A percentile compares a stretch with the other conserved stretches of the same genome.
phyloP scores from a whole-genome alignment of 1,284 basidiomycete genomes.

The Cryptococcus sp. region DNA sequence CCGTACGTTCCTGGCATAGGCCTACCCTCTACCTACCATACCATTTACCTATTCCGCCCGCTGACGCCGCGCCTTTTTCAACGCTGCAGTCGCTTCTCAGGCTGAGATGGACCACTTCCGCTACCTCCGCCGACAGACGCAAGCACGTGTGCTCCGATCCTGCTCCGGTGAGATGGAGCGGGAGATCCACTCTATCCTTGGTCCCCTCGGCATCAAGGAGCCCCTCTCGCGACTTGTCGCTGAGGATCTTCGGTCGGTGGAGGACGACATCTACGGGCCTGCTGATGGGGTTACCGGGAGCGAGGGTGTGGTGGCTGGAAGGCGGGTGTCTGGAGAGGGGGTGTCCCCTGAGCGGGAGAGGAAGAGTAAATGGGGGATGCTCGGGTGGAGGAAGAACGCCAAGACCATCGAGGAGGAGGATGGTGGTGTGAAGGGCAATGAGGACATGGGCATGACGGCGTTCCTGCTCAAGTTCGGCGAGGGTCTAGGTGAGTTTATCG shows the following conservation, averaged over 20 bases:
- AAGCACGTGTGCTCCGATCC: conserved; percentile 76
- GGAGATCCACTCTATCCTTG: conserved; percentile 83
- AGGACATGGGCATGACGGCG: conserved; percentile 79
- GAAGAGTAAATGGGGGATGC: conserved; percentile 21
- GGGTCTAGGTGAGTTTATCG: conserved; percentile 70
- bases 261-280: conserved; percentile 50
- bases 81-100: conserved; percentile 70
- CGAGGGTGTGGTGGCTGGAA: conserved; percentile 49
- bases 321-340: conserved; percentile 50
- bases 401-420: conserved; percentile 20
- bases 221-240: conserved; percentile 75
- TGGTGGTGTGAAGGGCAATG: conserved; percentile 59
- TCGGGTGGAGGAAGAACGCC: conserved; percentile 16
- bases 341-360: conserved; percentile 6
- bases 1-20: conserved; percentile 46
- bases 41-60: background rate
- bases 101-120: conserved; percentile 93
- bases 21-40: background rate
- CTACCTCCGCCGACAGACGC: conserved; percentile 69
- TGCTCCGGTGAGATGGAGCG: conserved; percentile 94
- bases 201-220: conserved; percentile 83
- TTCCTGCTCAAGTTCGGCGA: conserved; percentile 92
- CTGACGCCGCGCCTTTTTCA: background rate
- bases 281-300: conserved; percentile 15
- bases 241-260: conserved; percentile 65